These are phyloP conservation scores for Lepidopterella palustris DNA, from an alignment of 495 filamentous ascomycete genomes.

Conservation along the genomic window DNA sequence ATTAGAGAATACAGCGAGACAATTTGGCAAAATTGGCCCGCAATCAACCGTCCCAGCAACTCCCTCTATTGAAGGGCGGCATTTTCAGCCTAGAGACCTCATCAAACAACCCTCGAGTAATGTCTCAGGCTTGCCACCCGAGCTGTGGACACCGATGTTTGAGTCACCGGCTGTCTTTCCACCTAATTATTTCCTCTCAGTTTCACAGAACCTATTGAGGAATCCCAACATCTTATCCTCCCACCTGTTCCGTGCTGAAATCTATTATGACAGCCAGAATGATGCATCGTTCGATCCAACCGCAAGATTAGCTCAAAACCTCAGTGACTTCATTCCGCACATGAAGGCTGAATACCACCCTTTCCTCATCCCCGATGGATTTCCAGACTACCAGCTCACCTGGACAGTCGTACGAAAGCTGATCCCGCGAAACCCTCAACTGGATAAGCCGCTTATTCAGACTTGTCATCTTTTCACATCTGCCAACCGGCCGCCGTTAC, in stretches of 20 bases:
- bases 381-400: conserved; percentile 47
- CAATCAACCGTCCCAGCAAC: background rate
- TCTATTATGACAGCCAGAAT: conserved; percentile 53
- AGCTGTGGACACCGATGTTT: conserved; percentile 35
- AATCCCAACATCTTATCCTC: conserved; percentile 85
- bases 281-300: conserved; percentile 23
- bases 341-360: conserved; percentile 35
- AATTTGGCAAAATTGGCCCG: background rate
- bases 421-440: conserved; percentile 70
- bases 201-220: conserved; percentile 65
- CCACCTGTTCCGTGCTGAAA: conserved; percentile 81
- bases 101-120: conserved; percentile 9
- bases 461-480: conserved; percentile 62
- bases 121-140: conserved; percentile 23
- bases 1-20: background rate
- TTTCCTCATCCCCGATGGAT: conserved; percentile 36
- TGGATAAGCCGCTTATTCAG: conserved; percentile 69
- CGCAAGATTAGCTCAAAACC: conserved; percentile 18
- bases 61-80: background rate
- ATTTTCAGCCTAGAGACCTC: conserved; percentile 25
- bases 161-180: conserved; percentile 48
- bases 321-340: conserved; percentile 28
- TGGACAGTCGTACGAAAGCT: conserved; percentile 65
- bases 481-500: background rate
- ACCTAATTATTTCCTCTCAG: conserved; percentile 51